A percentile compares a stretch with the other conserved stretches of the same genome.
phyloP scores from a whole-genome alignment of 2,329 filamentous ascomycete genomes.

The Akanthomyces dipterigenus region DNA sequence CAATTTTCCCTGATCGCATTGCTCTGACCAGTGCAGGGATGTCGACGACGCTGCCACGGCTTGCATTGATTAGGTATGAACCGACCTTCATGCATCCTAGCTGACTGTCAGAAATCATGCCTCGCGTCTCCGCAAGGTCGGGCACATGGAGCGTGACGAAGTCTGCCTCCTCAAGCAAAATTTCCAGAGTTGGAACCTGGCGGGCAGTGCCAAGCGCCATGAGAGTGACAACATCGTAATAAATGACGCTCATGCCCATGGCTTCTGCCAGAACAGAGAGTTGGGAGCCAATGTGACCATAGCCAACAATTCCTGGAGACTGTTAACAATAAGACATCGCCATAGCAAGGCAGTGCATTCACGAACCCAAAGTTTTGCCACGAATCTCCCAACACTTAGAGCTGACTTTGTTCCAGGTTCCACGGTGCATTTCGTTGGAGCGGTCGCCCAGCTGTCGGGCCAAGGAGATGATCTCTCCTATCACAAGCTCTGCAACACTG shows the following conservation, averaged over 20 bases:
- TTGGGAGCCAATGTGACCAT: conserved; percentile 95
- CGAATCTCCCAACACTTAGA: conserved; percentile 95
- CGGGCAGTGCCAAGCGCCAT: conserved; percentile 88
- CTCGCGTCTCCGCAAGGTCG: conserved; percentile 84
- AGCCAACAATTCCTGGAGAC: conserved; percentile 75
- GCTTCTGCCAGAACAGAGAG: conserved; percentile 91
- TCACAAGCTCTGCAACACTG: conserved; percentile 92
- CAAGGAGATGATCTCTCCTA: conserved; percentile 84
- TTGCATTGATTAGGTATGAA: conserved; percentile 93
- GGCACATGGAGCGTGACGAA: conserved; percentile 95
- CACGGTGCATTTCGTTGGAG: conserved; percentile 87
- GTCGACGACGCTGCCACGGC: conserved; percentile 87
- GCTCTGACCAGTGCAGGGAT: conserved; percentile 87
- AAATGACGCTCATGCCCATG: conserved; percentile 97
- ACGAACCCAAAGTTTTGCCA: conserved; percentile 82
- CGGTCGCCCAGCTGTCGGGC: conserved; percentile 90
- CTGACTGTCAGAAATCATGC: conserved; percentile 77
- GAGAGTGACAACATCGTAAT: conserved; percentile 89
- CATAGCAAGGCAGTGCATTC: background rate
- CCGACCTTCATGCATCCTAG: conserved; percentile 87
- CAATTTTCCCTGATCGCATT: conserved; percentile 78
- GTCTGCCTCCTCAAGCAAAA: conserved; percentile 71
- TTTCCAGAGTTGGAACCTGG: conserved; percentile 73
- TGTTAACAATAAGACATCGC: background rate
- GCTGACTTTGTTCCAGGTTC: conserved; percentile 98